These are phyloP conservation scores for Thielaviopsis euricoi DNA, from an alignment of 2,329 filamentous ascomycete genomes.

Conservation along the genomic window DNA sequence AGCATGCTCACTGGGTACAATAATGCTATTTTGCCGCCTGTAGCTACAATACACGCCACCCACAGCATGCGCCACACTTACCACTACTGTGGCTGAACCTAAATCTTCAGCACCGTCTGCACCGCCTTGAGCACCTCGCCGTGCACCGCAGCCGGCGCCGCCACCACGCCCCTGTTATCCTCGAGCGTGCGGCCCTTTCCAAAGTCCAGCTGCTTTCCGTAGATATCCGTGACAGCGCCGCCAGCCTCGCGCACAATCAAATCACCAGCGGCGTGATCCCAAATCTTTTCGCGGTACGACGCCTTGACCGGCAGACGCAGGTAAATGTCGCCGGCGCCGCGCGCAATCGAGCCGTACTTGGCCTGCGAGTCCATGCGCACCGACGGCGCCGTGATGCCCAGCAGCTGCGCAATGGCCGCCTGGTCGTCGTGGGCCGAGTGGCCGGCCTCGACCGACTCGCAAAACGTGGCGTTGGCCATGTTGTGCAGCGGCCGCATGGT, in stretches of 20 bases:
- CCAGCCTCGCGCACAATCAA: slow-evolving; percentile 89
- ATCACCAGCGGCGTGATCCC: slow-evolving; percentile 94
- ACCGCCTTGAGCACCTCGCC: slow-evolving; percentile 63
- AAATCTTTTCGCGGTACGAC: slow-evolving; percentile 96
- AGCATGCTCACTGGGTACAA: no score
- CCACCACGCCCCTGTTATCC: slow-evolving; percentile 87
- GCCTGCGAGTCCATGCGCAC: slow-evolving; percentile 97
- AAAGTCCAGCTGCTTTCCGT: slow-evolving; percentile 76
- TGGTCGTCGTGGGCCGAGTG: slow-evolving; percentile 86
- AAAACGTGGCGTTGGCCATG: slow-evolving; percentile 73
- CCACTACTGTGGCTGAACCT: slow-evolving; percentile 11
- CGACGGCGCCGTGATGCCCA: slow-evolving; percentile 77
- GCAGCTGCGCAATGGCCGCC: slow-evolving; percentile 50
- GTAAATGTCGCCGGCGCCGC: slow-evolving; percentile 89
- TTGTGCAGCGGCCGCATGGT: slow-evolving; percentile 47
- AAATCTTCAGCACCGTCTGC: slow-evolving; percentile 50
- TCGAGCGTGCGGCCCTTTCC: slow-evolving; percentile 68
- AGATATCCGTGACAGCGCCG: slow-evolving; percentile 76
- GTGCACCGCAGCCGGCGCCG: slow-evolving; percentile 65
- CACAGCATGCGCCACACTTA: no score
- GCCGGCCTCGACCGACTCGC: slow-evolving; percentile 85
- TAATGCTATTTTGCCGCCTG: no score
- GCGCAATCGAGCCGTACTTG: slow-evolving; percentile 90
- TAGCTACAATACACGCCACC: no score
- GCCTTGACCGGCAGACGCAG: slow-evolving; percentile 71